These are phyloP conservation scores for Rasamsonia emersonii DNA, from an alignment of 2,329 filamentous ascomycete species.

Conservation along the genomic window DNA sequence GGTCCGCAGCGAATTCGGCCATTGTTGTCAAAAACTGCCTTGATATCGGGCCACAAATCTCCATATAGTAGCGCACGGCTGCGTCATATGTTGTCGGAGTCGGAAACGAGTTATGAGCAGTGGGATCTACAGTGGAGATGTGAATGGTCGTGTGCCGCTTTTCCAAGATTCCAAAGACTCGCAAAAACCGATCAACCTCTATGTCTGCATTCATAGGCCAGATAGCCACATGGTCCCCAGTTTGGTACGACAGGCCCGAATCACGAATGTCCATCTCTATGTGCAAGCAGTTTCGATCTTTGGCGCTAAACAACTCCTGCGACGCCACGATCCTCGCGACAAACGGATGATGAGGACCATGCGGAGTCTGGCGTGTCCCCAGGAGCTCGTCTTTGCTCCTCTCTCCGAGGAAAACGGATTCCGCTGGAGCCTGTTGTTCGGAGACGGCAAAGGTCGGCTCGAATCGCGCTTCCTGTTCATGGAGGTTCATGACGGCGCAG, in stretches of 20 bases:
- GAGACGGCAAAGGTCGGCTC: not conserved
- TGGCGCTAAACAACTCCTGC: not conserved
- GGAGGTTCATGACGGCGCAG: not conserved
- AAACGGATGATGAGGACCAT: no score
- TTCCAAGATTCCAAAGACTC: conserved; percentile 18
- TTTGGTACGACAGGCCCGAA: conserved; percentile 26
- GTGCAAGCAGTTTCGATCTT: conserved; percentile 24
- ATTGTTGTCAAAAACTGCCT: conserved; percentile 11
- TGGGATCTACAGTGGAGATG: not conserved
- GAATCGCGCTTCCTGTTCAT: not conserved
- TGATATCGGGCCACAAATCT: not conserved
- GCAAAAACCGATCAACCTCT: conserved; percentile 25
- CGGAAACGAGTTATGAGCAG: not conserved
- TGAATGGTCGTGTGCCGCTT: conserved; percentile 11
- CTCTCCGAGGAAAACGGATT: not conserved
- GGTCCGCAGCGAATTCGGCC: conserved; percentile 3
- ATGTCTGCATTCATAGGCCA: conserved; percentile 33
- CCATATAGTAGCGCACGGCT: not conserved
- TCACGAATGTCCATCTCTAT: conserved; percentile 31
- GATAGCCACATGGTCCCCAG: conserved; percentile 35
- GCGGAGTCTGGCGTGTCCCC: no score
- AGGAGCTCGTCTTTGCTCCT: not conserved
- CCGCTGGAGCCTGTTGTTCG: not conserved
- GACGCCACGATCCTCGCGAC: no score
- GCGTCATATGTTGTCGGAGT: not conserved